Percentiles rank a stretch among this genome's conserved stretches.
These are phyloP conservation scores for Podila verticillata DNA, from an alignment of 192 early-diverging fungal species.

Conservation along the genomic window DNA sequence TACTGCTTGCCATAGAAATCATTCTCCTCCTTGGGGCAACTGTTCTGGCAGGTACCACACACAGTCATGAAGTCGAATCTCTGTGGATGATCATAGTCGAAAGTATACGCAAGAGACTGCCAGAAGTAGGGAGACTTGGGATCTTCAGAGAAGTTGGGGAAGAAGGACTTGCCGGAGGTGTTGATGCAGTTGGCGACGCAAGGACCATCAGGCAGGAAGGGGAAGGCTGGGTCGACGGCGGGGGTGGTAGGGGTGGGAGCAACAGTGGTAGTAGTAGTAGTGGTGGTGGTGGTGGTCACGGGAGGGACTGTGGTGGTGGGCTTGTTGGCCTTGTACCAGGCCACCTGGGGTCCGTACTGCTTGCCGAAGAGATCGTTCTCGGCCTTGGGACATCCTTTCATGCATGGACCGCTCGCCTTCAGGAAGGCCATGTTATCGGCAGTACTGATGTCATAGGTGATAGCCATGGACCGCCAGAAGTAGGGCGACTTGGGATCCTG, in stretches of 20 bases:
- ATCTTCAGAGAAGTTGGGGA: constrained; percentile 40
- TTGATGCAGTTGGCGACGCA: constrained; percentile 31
- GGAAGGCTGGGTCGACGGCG: constrained; percentile 4
- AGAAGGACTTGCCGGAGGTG: constrained; percentile 27
- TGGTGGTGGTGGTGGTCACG: background rate
- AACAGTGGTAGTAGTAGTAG: background rate
- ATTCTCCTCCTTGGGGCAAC: constrained; percentile 9
- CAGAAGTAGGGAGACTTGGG: constrained; percentile 34
- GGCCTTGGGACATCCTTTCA: too few relatives aligned
- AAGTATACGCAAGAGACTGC: constrained; percentile 8
- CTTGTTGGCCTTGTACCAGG: constrained; percentile 14
- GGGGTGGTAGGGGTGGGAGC: constrained; percentile 1
- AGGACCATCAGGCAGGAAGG: constrained; percentile 29
- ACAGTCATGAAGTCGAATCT: constrained; percentile 18
- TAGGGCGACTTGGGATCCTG: constrained; percentile 40
- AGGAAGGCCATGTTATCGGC: background rate
- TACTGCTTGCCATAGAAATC: constrained; percentile 14
- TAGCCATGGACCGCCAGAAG: background rate
- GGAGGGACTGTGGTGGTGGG: background rate
- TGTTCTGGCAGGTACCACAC: constrained; percentile 12
- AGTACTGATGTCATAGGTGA: too few relatives aligned
- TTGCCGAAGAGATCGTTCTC: too few relatives aligned
- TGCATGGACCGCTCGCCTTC: too few relatives aligned
- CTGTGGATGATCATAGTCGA: too few relatives aligned
- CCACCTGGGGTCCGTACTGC: constrained; percentile 12